Evolutionary conservation across 2,329 filamentous ascomycete species (phyloP), one percentile per base, ranked within the genome.

Genomic region (Colletotrichum sublineola): DNA sequence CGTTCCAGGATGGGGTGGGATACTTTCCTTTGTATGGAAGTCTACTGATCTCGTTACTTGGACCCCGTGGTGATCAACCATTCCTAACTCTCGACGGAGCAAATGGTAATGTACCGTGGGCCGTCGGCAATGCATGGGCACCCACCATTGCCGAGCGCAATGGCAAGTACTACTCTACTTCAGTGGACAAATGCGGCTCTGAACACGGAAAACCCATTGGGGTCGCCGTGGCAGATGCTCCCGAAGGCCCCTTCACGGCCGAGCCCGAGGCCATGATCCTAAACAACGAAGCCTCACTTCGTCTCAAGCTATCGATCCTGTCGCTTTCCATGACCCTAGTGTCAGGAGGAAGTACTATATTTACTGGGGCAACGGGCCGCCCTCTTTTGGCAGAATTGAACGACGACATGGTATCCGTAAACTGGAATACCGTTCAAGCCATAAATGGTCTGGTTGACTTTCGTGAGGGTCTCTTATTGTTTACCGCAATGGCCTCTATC

Each of bases 161-260:
- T 70, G 89, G 88, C 0, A 90, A 89, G 80, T 92, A 88, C 80
- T 92, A 90, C 76, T 87, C 38, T 91, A 90, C 79, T 92, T 91
- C 79, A 86, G 82, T 48, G 85, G 85, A 0, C 78, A 86, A 84
- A 85, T 53, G 88, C 89, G 0, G 88, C 88, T 0, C 81, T 87
- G 42, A 83, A 90, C 71, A 62, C 61, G 15, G 85, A 91, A 66
- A 89, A n/a, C n/a, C 88, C 4, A 90, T 92, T 44, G 90, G 90
- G 4, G 90, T 90, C 0, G 90, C 90, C 0, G 84, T 88, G 0
- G 83, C 86, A 2, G 82, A 87, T 58, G 83, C 82, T 3, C 90
- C 90, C 0, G 86, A 88, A 57, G 91, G 91, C 0, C 90, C 90
- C 0, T 92, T 91, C 77, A 84, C 77, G 3, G 86, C 90, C 0